These are phyloP conservation scores for Davidsoniella eucalypti DNA, from an alignment of 2,329 filamentous ascomycete species.

Conservation along the genomic window DNA sequence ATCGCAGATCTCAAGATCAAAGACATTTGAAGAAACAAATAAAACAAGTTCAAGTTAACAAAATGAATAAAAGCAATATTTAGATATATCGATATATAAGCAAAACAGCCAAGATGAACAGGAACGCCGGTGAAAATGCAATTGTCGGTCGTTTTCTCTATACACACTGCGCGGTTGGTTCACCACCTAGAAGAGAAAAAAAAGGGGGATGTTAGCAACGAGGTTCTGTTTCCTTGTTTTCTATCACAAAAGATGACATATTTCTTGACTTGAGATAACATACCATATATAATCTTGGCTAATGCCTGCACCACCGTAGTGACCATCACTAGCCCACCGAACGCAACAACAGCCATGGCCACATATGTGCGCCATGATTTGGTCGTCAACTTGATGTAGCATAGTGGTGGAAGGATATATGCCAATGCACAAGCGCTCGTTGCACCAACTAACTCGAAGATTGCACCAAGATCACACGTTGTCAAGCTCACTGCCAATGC, in stretches of 20 bases:
- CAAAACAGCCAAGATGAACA: background rate
- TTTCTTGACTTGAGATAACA: background rate
- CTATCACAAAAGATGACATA: background rate
- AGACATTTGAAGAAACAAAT: background rate
- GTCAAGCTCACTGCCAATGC: conserved; percentile 65
- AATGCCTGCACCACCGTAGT: conserved; percentile 63
- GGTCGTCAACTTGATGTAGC: conserved; percentile 83
- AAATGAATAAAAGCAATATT: background rate
- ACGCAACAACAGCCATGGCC: conserved; percentile 55
- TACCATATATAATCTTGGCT: conserved; percentile 44
- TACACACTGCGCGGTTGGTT: background rate
- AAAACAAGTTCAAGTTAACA: background rate
- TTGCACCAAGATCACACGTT: conserved; percentile 83
- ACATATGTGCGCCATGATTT: conserved; percentile 57
- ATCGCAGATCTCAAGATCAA: no score
- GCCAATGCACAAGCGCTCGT: conserved; percentile 88
- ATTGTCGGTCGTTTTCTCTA: background rate
- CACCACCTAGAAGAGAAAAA: background rate
- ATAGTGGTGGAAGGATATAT: conserved; percentile 87
- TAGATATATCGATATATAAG: background rate
- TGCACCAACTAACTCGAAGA: conserved; percentile 91
- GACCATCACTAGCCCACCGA: conserved; percentile 65
- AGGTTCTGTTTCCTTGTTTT: no score
- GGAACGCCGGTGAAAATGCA: background rate
- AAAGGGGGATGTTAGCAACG: no score